Evolutionary conservation across 192 early-diverging fungal species (phyloP).

Genomic region (Powellomyces hirtus): DNA sequence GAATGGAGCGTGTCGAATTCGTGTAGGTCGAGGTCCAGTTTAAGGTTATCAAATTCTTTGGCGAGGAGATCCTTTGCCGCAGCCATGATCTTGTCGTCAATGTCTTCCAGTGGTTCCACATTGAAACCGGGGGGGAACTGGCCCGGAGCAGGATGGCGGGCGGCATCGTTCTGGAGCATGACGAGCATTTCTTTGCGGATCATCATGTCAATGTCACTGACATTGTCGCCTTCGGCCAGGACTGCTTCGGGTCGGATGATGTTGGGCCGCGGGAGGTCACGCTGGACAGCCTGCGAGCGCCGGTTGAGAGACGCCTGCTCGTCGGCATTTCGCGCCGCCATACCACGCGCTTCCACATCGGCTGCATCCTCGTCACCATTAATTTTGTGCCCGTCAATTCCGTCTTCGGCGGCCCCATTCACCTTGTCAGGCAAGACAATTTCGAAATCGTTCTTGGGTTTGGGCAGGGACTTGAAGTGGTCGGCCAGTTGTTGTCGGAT

Average conservation of each 20-base stretch:
- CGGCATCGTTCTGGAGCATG: constrained; percentile 70
- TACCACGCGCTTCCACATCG: constrained; percentile 59
- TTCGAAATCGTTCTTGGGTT: constrained; percentile 91
- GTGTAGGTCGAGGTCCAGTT: neutral
- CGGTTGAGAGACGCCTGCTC: constrained; percentile 52
- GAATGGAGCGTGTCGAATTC: neutral
- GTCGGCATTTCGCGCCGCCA: constrained; percentile 50
- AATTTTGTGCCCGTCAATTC: constrained; percentile 30
- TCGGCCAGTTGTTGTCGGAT: constrained; percentile 70
- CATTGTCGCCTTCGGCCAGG: constrained; percentile 8
- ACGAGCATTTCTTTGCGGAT: constrained; percentile 72
- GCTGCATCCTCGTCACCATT: constrained; percentile 66
- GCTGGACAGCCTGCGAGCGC: constrained; percentile 75
- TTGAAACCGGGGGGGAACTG: constrained; percentile 40
- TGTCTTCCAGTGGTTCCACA: constrained; percentile 33
- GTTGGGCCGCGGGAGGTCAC: constrained; percentile 71
- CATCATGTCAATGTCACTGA: constrained; percentile 46
- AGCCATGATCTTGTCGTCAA: constrained; percentile 20
- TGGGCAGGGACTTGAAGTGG: constrained; percentile 71
- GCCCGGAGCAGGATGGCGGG: constrained; percentile 66
- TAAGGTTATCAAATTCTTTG: constrained; percentile 43
- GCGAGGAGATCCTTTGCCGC: constrained; percentile 56
- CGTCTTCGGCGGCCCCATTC: constrained; percentile 34
- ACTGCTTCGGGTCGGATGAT: constrained; percentile 29
- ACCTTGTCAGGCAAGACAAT: constrained; percentile 76